phyloP scores from a whole-genome alignment of 306 rosid species.

The Medicago truncatula region MtrunA17r5.0-ANR NC_053045.1:441001-441500 shows the following conservation, averaged over 20 bases:
- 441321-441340: background rate
- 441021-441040: constrained; percentile 96
- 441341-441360: background rate
- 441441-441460: background rate
- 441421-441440: background rate
- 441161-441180: background rate
- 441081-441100: constrained; percentile 83
- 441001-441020: constrained; percentile 88
- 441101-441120: constrained; percentile 86
- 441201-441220: constrained; percentile 2
- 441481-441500: background rate
- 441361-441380: constrained; percentile 12
- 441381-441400: background rate
- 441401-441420: constrained; percentile 1
- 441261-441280: background rate
- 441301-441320: constrained; percentile 6
- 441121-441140: constrained; percentile 56
- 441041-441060: constrained; percentile 88
- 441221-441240: background rate
- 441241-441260: background rate
- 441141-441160: constrained; percentile 2
- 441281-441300: constrained; percentile 3
- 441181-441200: background rate
- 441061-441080: constrained; percentile 92
- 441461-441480: constrained; percentile 10